phyloP scores from a whole-genome alignment of 2,329 filamentous ascomycete species.

The Cadophora sp. region DNA sequence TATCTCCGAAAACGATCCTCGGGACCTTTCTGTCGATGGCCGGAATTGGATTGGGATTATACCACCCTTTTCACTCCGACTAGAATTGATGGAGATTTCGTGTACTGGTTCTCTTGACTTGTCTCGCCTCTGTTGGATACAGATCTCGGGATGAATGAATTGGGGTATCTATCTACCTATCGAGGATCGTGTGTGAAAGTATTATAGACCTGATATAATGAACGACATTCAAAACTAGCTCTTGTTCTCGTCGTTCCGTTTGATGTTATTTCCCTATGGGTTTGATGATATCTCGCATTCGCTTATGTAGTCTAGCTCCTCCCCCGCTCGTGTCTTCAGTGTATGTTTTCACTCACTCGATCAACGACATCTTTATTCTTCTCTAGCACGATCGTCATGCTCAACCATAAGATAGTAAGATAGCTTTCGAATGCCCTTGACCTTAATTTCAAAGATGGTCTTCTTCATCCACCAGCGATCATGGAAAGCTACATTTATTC shows the following conservation, averaged over 20 bases:
- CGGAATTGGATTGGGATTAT: conserved; percentile 3
- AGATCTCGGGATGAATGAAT: conserved; percentile 20
- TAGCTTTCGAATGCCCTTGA: too few species aligned
- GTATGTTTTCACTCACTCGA: too few species aligned
- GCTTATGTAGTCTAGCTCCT: too few species aligned
- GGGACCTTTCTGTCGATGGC: conserved; percentile 7
- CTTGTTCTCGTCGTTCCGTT: background rate
- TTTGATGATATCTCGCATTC: too few species aligned
- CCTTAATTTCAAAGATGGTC: too few species aligned
- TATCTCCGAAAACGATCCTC: conserved; percentile 15
- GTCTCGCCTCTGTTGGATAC: conserved; percentile 26
- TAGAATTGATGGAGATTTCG: conserved; percentile 18
- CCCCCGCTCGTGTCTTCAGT: too few species aligned
- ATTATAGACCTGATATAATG: conserved; percentile 27
- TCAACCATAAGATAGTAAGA: too few species aligned
- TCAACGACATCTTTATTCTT: too few species aligned
- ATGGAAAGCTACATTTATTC: too few species aligned
- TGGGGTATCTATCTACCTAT: conserved; percentile 11
- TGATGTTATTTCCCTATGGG: background rate
- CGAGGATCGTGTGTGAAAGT: conserved; percentile 18
- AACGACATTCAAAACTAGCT: conserved; percentile 17
- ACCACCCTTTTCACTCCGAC: conserved; percentile 13
- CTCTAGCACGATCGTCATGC: too few species aligned
- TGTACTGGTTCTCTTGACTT: conserved; percentile 27
- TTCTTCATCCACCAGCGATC: too few species aligned